Percentiles rank a stretch among this genome's conserved stretches.
Conservation (phyloP, 805 yeast genomes). For the Metschnikowia chrysomelidarum region DNA sequence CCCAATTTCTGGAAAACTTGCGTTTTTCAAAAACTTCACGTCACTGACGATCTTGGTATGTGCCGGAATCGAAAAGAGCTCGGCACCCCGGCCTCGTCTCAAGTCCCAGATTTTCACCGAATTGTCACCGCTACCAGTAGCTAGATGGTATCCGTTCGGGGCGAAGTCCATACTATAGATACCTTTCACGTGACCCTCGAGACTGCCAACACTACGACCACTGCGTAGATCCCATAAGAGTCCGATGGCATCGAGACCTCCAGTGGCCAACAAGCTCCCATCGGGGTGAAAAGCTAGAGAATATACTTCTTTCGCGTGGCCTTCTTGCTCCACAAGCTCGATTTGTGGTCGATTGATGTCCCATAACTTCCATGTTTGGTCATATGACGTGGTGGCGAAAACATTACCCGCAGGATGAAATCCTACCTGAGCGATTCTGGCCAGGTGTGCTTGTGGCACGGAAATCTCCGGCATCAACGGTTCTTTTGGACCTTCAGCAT, state of each 20-base stretch:
- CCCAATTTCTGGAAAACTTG: too few relatives aligned
- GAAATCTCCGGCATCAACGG: slow-evolving; percentile 6
- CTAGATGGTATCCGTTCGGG: slow-evolving; percentile 68
- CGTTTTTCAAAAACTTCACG: slow-evolving; percentile 44
- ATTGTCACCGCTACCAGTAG: slow-evolving; percentile 85
- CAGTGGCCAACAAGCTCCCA: slow-evolving; percentile 74
- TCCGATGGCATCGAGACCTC: slow-evolving; percentile 73
- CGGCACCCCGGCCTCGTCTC: slow-evolving; percentile 41
- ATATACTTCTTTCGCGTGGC: slow-evolving; percentile 75
- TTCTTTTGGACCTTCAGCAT: background rate
- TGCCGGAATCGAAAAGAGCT: slow-evolving; percentile 58
- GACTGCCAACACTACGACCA: slow-evolving; percentile 59
- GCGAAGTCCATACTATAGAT: slow-evolving; percentile 74
- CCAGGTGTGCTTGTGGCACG: slow-evolving; percentile 33
- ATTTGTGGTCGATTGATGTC: slow-evolving; percentile 48
- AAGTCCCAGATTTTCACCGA: slow-evolving; percentile 84
- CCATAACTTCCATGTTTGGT: slow-evolving; percentile 88
- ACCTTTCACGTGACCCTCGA: slow-evolving; percentile 70
- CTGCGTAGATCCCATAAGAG: slow-evolving; percentile 84
- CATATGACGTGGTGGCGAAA: slow-evolving; percentile 73
- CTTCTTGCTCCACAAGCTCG: slow-evolving; percentile 70
- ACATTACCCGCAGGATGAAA: slow-evolving; percentile 63
- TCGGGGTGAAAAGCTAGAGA: slow-evolving; percentile 65
- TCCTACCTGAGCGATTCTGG: slow-evolving; percentile 57
- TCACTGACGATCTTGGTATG: slow-evolving; percentile 73